Base-by-base conservation (phyloP, 176 grass and related monocot genomes). In the Hsuehochloa calcarea region DNA sequence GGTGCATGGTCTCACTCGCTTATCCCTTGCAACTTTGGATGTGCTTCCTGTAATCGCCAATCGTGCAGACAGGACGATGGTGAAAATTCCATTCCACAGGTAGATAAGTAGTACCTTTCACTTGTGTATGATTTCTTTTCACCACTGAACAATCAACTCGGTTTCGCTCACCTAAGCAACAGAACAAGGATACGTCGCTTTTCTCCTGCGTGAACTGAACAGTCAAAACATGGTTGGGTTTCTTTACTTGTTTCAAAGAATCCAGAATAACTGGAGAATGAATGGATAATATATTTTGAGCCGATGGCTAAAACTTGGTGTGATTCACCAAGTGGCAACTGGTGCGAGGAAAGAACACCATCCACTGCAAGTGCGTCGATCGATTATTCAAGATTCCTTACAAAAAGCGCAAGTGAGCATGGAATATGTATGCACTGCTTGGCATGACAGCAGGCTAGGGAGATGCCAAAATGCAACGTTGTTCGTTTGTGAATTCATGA, bases 131-230 rank as follows among this genome's bases (percentile, higher is more conserved):
- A 41, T 45, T 82, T 61, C 10, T 59, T 81, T 59, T 56, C 74
- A 45, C 83, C 83, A 58, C 46, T 66, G 54, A 65, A 19, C 22
- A 40, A 65, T 12, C 22, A 40, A 50, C 20, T 19, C 70, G 2
- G 9, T 54, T 68, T 55, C 51, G 6, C 38, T 59, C 51, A 9
- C 14, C 66, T 27, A 72, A 46, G 51, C 11, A n/a, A 61, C 51
- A 34, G 52, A 72, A n/a, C 29, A 9, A 11, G 44, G 14, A 44
- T 23, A 15, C 0, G 2, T 11, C 1, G 58, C 82, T 77, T 85
- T 56, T 85, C 22, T 25, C 8, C 70, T 29, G 13, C n/a, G 59
- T 84, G 72, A 41, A 84, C 71, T 76, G 71, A 84, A 66, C 45
- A 19, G 29, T 75, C 71, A 15, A 51, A 61, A 20, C 44, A 75